Evolutionary conservation across 345 rosid species (phyloP).

Genomic region (Theobroma cacao): DNA sequence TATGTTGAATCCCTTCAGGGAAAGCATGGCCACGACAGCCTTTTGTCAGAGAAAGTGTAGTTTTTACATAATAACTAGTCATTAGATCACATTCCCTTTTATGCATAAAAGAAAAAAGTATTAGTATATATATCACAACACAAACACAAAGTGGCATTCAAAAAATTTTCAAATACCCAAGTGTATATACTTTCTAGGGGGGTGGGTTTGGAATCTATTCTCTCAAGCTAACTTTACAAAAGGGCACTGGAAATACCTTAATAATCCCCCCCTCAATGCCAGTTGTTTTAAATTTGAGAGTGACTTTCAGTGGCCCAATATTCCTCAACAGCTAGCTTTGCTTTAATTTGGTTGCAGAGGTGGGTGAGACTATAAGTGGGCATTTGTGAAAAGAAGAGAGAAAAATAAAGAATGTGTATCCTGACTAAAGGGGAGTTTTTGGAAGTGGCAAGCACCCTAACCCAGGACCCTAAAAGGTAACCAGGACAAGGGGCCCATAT

Average conservation of each 20-base stretch:
- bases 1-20: not conserved
- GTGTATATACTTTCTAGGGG: constrained; percentile 20
- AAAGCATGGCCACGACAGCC: constrained; percentile 38
- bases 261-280: constrained; percentile 23
- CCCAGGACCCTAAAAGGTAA: constrained; percentile 29
- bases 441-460: constrained; percentile 45
- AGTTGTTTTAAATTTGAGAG: constrained; percentile 27
- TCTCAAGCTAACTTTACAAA: constrained; percentile 25
- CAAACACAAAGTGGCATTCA: constrained; percentile 13
- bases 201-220: constrained; percentile 39
- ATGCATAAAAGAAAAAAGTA: not conserved
- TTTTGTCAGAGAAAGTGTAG: not conserved
- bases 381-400: constrained; percentile 47
- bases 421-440: constrained; percentile 1
- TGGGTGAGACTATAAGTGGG: constrained; percentile 28
- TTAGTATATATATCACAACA: not conserved
- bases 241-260: constrained; percentile 24
- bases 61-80: not conserved
- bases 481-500: constrained; percentile 33
- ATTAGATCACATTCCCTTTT: constrained; percentile 7
- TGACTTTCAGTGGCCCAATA: constrained; percentile 38
- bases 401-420: constrained; percentile 1
- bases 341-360: constrained; percentile 24
- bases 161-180: constrained; percentile 8
- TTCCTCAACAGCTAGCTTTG: constrained; percentile 20